Evolutionary conservation across 257 asterid species (phyloP).

Genomic region (Ilex aquifolium): DNA sequence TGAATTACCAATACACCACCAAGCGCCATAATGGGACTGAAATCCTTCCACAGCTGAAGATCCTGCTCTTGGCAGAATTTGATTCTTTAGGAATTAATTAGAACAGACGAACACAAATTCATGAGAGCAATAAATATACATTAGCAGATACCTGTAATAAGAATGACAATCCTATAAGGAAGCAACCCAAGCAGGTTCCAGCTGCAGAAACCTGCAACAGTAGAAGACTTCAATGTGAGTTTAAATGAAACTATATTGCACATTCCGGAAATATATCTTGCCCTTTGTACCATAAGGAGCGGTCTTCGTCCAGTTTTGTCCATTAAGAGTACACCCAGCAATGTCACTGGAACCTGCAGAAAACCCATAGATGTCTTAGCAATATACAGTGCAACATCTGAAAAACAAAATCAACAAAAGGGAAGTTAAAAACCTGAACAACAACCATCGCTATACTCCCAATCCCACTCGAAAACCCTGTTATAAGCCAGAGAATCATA

Average conservation of each 20-base stretch:
- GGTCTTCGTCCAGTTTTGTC: slow-evolving; percentile 88
- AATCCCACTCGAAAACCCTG: slow-evolving; percentile 65
- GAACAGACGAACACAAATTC: neutral
- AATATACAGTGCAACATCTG: neutral
- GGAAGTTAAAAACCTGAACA: slow-evolving; percentile 48
- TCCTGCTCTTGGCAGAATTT: slow-evolving; percentile 37
- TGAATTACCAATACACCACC: slow-evolving; percentile 69
- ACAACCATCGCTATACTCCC: slow-evolving; percentile 84
- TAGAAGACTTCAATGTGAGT: slow-evolving; percentile 6
- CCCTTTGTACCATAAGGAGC: slow-evolving; percentile 48
- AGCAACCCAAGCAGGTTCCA: slow-evolving; percentile 84
- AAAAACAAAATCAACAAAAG: neutral
- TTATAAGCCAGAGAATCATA: slow-evolving; percentile 2
- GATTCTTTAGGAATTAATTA: slow-evolving; percentile 9
- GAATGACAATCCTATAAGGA: slow-evolving; percentile 59
- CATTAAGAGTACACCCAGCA: slow-evolving; percentile 61
- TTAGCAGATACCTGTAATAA: slow-evolving; percentile 52
- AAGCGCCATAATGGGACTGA: slow-evolving; percentile 62
- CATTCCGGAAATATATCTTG: neutral
- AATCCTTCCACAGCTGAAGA: slow-evolving; percentile 46
- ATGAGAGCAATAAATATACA: neutral
- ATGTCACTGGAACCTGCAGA: slow-evolving; percentile 73
- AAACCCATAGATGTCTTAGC: neutral
- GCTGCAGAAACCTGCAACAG: slow-evolving; percentile 57
- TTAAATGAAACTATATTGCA: neutral